phyloP scores from a whole-genome alignment of 2,329 filamentous ascomycete species.

The Ceratocystis cubensis region DNA sequence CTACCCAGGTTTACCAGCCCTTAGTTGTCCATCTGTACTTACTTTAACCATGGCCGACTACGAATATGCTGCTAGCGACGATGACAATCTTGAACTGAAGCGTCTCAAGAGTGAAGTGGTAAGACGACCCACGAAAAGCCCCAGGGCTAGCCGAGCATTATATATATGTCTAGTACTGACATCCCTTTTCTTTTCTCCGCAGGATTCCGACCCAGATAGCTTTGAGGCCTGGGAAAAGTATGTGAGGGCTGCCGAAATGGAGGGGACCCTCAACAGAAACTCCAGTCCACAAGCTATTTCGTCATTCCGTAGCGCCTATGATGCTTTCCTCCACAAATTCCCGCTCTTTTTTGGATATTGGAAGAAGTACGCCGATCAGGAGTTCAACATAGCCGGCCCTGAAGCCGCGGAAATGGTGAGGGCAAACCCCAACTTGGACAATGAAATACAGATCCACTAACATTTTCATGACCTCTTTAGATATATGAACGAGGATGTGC shows the following conservation, averaged over 20 bases:
- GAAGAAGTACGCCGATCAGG: constrained; percentile 98
- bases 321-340: constrained; percentile 87
- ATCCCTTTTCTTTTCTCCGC: constrained; percentile 8
- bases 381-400: constrained; percentile 92
- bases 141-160: not conserved
- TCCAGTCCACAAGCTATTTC: constrained; percentile 89
- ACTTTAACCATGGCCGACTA: constrained; percentile 17
- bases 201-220: constrained; percentile 66
- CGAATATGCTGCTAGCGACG: constrained; percentile 35
- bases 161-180: not conserved
- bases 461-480: constrained; percentile 34
- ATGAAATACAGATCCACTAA: not conserved
- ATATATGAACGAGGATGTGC: constrained; percentile 92
- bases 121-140: constrained; percentile 30
- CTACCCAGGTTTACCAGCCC: not conserved
- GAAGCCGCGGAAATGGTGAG: constrained; percentile 91
- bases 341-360: constrained; percentile 95
- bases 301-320: constrained; percentile 74
- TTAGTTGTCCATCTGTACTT: not conserved
- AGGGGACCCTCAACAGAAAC: constrained; percentile 90
- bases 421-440: not conserved
- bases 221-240: constrained; percentile 95
- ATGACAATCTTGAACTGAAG: constrained; percentile 71
- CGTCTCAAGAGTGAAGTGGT: constrained; percentile 69
- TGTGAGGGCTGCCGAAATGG: constrained; percentile 72